Evolutionary conservation across 805 yeast species (phyloP), one percentile per base, ranked within the genome.

Genomic region (Cyberlindnera misumaiensis): DNA sequence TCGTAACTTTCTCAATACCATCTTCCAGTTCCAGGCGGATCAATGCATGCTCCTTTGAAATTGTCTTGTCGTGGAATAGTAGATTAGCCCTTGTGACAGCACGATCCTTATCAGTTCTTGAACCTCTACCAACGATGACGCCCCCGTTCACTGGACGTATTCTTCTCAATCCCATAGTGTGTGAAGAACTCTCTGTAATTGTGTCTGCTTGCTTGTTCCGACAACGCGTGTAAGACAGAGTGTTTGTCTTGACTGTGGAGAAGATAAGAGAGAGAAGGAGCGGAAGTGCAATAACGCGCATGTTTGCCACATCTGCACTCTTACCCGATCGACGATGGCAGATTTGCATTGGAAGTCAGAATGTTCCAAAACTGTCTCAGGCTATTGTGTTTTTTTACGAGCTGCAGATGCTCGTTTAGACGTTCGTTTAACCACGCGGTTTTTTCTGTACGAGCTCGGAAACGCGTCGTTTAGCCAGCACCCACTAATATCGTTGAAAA

Each of bases 121-220:
- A 33, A n/a, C 35, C 35, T 33, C 35, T 33, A 4, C 35, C 35
- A 11, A 33, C 25, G 25, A 25, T 18, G 15, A 26, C 26, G 11
- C 11, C 7, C 7, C 29, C 35, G 14, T 31, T 31, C 25, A 15
- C 13, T 11, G 35, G 31, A 18, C 12, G 17, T 11, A 34, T 25
- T 15, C 17, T 28, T 34, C 31, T 34, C 18, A 28, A 18, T 14
- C 15, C 15, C 37, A 34, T 27, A 9, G 11, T 5, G 11, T 9
- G 24, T 20, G n/a, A n/a, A n/a, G n/a, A n/a, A n/a, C 8, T 20
- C 24, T 20, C 24, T 20, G 24, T 20, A n/a, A n/a, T n/a, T n/a
- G n/a, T n/a, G n/a, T n/a, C n/a, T n/a, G n/a, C n/a, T n/a, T n/a
- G n/a, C n/a, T n/a, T n/a, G n/a, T n/a, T n/a, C n/a, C n/a, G n/a